Percentiles rank a stretch among this genome's conserved stretches.
Evolutionary conservation across 352 stramenopile genomes (phyloP).

Genomic region (Globisporangium spinosum): DNA sequence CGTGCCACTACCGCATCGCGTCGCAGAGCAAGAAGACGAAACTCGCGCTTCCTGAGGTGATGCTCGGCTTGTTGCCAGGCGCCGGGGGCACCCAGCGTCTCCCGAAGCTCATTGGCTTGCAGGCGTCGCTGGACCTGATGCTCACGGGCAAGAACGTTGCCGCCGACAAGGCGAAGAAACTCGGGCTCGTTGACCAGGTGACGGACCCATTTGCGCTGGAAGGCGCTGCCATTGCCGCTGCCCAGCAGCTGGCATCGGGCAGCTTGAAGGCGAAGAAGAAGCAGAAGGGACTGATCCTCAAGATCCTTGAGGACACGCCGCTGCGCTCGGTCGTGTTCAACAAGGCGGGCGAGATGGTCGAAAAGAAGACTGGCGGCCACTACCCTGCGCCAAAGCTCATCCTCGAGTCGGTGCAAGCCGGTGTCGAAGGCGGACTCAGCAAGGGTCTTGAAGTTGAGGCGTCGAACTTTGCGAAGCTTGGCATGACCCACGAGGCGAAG

Average conservation of each 20-base stretch:
- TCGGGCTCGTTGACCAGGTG: constrained; percentile 96
- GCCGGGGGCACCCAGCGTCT: constrained; percentile 98
- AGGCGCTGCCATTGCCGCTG: constrained; percentile 86
- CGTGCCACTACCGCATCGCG: constrained; percentile 97
- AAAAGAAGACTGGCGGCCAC: constrained; percentile 96
- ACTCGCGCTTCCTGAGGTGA: constrained; percentile 95
- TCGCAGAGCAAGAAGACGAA: constrained; percentile 95
- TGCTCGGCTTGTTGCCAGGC: constrained; percentile 96
- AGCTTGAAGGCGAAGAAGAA: constrained; percentile 93
- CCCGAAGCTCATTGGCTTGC: constrained; percentile 90
- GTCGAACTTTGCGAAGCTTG: constrained; percentile 95
- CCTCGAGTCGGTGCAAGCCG: constrained; percentile 87
- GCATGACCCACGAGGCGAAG: constrained; percentile 93
- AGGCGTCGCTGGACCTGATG: constrained; percentile 96
- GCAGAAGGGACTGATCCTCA: constrained; percentile 78
- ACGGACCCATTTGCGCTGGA: constrained; percentile 90
- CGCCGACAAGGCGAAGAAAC: constrained; percentile 95
- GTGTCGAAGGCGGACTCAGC: constrained; percentile 72
- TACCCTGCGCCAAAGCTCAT: constrained; percentile 96
- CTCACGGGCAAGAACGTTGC: constrained; percentile 96
- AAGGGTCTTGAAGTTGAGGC: constrained; percentile 92
- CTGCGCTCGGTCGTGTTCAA: constrained; percentile 93
- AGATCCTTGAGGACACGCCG: constrained; percentile 93
- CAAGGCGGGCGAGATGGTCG: constrained; percentile 93
- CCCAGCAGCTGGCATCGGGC: constrained; percentile 87